Evolutionary conservation across 148 eudicot genomes (phyloP), one percentile per base, ranked within the genome.

Genomic region (Nepenthes gracilis): DNA sequence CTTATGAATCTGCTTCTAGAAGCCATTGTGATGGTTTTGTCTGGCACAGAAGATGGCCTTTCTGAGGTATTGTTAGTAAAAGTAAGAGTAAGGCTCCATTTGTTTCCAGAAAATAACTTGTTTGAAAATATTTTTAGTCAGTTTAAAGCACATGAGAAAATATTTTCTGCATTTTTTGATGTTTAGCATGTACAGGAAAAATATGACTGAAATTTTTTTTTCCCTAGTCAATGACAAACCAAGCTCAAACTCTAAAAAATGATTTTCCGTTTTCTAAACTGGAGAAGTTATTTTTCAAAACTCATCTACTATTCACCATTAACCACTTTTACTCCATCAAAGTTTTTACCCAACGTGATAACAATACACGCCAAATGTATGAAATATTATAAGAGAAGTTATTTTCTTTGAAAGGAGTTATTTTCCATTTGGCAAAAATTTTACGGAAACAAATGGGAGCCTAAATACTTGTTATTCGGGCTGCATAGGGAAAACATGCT

Each of bases 1-100:
- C 69, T 86, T 35, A 74, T 86, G 78, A 78, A 72, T 64, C 75
- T 93, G 61, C 71, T 93, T 66, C 74, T 93, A 71, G 95, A 89
- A 79, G 87, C 77, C 50, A 77, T 86, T 75, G 67, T 93, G 69
- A 75, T 82, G 90, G 79, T 89, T 49, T 74, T 88, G 67, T 75
- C 88, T 43, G 58, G 80, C 40, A 74, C 89, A 62, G 92, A 88
- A 53, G 64, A 61, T 62, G 67, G 70, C 69, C 54, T 47, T 64
- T 78, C 83, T 71, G 78, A 82, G 84, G 96, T 88, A 70, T 48
- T 48, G 33, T 12, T 63, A 53, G 48, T 47, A 43, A 33, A 64
- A 52, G 55, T 4, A 9, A 55, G 2, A 5, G 5, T 32, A 7
- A 5, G 34, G 6, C 15, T 12, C 6, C 36, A 55, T 55, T 15